Base-by-base conservation (phyloP, 352 stramenopile genomes). In the Globisporangium sylvaticum region DNA sequence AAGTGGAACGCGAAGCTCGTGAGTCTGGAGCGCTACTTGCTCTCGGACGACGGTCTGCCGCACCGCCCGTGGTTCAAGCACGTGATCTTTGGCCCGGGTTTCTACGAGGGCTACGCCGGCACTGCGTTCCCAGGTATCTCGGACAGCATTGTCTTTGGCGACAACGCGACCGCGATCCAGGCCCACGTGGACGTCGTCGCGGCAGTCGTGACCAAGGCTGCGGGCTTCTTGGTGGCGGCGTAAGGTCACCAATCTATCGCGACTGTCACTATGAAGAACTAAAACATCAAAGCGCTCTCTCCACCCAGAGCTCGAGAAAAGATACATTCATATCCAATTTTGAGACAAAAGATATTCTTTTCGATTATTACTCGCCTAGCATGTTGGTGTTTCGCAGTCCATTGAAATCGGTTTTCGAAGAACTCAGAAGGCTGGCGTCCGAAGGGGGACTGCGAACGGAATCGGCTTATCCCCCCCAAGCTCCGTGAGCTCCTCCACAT, bases 31-130 rank as follows among this genome's bases (percentile, higher is more conserved):
- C 70, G 81, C 7, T 64, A 86, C 32, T 60, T 89, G 4, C 67
- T 80, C 29, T 44, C 71, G 25, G 68, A 80, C 4, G 42, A 66
- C 1, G 81, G 79, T 1, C 66, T 89, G 24, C 79, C 77, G 7
- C 81, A 89, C 53, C 79, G 78, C 5, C 50, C 53, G 27, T 89
- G 79, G 79, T 89, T 78, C 74, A 83, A 83, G 57, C 79, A 87
- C 61, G 79, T 87, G 39, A 76, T 89, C 58, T 88, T 89, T 15
- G 79, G 79, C 0, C 77, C 79, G 0, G 79, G 79, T 0, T 87
- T 85, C 55, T 88, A 81, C 65, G 75, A 88, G n/a, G 79, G 77
- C 62, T 85, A 85, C 58, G 65, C 66, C 18, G 81, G 77, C 53
- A 78, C 77, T 10, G 77, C 75, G 1, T 87, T 88, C 58, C 81